Percentiles rank a stretch among this genome's conserved stretches.
These are phyloP conservation scores for Neocucurbitaria cava DNA, from an alignment of 2,329 filamentous ascomycete genomes.

Conservation along the genomic window DNA sequence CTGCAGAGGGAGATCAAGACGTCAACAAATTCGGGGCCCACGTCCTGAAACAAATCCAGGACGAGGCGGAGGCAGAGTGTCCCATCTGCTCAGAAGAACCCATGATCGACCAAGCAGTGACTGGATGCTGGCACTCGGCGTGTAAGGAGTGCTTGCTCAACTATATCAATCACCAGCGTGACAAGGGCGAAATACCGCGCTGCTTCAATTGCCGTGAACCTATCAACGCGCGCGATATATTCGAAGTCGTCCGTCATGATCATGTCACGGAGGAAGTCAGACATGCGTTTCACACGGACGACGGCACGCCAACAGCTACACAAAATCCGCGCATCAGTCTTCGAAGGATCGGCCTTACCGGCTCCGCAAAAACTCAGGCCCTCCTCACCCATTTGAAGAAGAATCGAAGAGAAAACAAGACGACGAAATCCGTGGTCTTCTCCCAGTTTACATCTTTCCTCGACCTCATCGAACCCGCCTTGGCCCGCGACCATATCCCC, in stretches of 20 bases:
- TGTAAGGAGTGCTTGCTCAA: slow-evolving; percentile 92
- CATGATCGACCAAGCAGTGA: slow-evolving; percentile 93
- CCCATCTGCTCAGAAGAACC: slow-evolving; percentile 95
- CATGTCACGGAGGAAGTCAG: slow-evolving; percentile 59
- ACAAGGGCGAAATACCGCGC: slow-evolving; percentile 75
- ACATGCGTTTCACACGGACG: slow-evolving; percentile 34
- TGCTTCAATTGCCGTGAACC: slow-evolving; percentile 91
- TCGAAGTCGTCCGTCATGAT: slow-evolving; percentile 87
- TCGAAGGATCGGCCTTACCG: slow-evolving; percentile 68
- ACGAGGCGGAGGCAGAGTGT: slow-evolving; percentile 87
- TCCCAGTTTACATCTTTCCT: slow-evolving; percentile 98
- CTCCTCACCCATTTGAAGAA: slow-evolving; percentile 77
- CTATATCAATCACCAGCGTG: slow-evolving; percentile 85
- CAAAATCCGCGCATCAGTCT: slow-evolving; percentile 63
- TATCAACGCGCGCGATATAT: slow-evolving; percentile 83
- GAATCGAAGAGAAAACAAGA: slow-evolving; percentile 69
- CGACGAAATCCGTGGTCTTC: slow-evolving; percentile 89
- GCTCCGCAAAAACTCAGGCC: slow-evolving; percentile 87
- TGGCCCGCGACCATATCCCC: slow-evolving; percentile 73
- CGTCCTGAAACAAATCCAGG: slow-evolving; percentile 88
- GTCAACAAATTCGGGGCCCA: slow-evolving; percentile 83
- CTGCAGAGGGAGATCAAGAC: slow-evolving; percentile 64
- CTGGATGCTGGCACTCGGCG: slow-evolving; percentile 96
- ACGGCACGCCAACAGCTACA: slow-evolving; percentile 33
- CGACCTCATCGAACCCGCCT: slow-evolving; percentile 83